Percentiles rank a stretch among this genome's conserved stretches.
These are phyloP conservation scores for Gnaphalium uliginosum DNA, from an alignment of 129 eudicot genomes.

Conservation along the genomic window DNA sequence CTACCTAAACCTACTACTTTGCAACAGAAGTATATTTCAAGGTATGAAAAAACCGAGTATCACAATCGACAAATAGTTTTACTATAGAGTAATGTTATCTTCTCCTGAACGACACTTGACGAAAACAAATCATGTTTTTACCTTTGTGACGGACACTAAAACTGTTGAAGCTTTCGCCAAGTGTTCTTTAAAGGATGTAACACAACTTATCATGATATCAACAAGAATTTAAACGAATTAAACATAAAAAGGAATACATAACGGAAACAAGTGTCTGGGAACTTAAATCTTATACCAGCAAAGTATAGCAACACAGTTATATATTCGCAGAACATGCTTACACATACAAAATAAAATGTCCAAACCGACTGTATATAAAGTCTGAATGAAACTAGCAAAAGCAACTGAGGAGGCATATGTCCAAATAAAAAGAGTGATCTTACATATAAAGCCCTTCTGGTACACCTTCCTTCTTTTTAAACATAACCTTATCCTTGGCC, in stretches of 20 bases:
- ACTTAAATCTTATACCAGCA: neutral
- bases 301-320: conserved; percentile 7
- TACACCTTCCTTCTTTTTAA: conserved; percentile 20
- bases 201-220: neutral
- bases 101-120: neutral
- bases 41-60: neutral
- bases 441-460: conserved; percentile 20
- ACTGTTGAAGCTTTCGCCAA: neutral
- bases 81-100: neutral
- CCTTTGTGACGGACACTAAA: neutral
- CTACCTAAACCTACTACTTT: neutral
- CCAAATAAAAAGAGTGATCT: neutral
- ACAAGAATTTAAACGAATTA: neutral
- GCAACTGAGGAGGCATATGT: neutral
- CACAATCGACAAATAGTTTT: neutral
- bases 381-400: conserved; percentile 5
- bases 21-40: neutral
- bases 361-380: neutral
- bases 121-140: neutral
- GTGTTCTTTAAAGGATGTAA: neutral
- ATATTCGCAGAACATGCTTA: conserved; percentile 3
- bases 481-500: conserved; percentile 21
- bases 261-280: neutral
- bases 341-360: neutral
- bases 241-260: neutral